A percentile compares a stretch with the other conserved stretches of the same genome.
Evolutionary conservation across 2,329 filamentous ascomycete species (phyloP).

Genomic region (Cladosporium sp.): DNA sequence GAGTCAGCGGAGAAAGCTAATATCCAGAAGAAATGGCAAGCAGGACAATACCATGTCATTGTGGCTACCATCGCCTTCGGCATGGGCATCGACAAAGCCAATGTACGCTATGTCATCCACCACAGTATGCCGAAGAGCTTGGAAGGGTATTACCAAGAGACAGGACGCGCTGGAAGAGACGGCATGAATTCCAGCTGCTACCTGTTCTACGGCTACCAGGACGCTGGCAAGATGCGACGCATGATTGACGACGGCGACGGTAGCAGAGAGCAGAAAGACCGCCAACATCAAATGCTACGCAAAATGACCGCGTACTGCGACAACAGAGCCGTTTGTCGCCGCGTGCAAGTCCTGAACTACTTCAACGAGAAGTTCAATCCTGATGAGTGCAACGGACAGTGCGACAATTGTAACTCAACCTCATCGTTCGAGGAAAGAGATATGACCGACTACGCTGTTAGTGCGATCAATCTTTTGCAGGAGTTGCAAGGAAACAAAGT

Average conservation of each 20-base stretch:
- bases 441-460: constrained; percentile 69
- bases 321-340: constrained; percentile 80
- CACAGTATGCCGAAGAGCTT: constrained; percentile 89
- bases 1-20: constrained; percentile 61
- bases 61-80: constrained; percentile 98
- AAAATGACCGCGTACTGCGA: constrained; percentile 85
- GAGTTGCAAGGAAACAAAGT: constrained; percentile 56
- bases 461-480: constrained; percentile 65
- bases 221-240: constrained; percentile 67
- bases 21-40: constrained; percentile 80
- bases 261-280: constrained; percentile 71
- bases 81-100: constrained; percentile 98
- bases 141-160: constrained; percentile 98
- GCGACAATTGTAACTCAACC: constrained; percentile 83
- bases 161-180: constrained; percentile 88
- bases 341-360: constrained; percentile 85
- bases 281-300: constrained; percentile 79
- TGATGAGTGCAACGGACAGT: constrained; percentile 62
- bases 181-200: constrained; percentile 84
- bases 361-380: constrained; percentile 78
- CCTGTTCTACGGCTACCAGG: constrained; percentile 78
- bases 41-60: constrained; percentile 75
- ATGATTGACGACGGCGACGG: constrained; percentile 84
- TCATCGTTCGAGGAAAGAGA: constrained; percentile 69
- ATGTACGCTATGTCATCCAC: constrained; percentile 95